Evolutionary conservation across 257 asterid genomes (phyloP).

Genomic region (Solanum medicagineum): DNA sequence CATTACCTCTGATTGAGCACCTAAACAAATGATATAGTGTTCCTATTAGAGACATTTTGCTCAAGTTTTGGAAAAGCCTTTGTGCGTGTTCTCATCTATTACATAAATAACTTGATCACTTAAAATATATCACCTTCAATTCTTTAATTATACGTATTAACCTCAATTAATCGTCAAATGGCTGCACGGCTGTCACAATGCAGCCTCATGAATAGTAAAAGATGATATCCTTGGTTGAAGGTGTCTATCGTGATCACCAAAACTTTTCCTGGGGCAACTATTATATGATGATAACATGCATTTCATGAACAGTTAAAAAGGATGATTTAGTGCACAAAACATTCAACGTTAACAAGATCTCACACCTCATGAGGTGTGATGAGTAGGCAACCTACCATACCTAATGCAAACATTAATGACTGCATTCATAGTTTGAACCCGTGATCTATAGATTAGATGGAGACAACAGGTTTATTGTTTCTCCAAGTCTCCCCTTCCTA

Average conservation of each 20-base stretch:
- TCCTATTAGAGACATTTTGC: neutral
- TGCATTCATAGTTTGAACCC: neutral
- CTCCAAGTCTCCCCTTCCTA: too few species aligned
- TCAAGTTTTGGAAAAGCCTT: neutral
- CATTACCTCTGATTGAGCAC: neutral
- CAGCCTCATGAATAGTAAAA: too few species aligned
- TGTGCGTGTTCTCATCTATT: neutral
- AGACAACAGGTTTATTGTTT: too few species aligned
- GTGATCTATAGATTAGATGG: too few species aligned
- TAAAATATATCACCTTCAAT: too few species aligned
- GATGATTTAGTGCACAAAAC: neutral
- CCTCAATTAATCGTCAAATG: neutral
- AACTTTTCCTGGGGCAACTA: neutral
- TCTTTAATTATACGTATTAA: too few species aligned
- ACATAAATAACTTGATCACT: too few species aligned
- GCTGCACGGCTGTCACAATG: neutral
- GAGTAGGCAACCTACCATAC: neutral
- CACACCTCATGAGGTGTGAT: too few species aligned
- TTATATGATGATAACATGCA: neutral
- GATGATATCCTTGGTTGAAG: neutral
- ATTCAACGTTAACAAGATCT: rapidly evolving
- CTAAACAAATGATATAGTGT: neutral
- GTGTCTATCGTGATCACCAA: neutral
- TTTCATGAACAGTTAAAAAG: neutral
- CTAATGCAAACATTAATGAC: neutral